Percentiles rank a stretch among this genome's conserved stretches.
Conservation (phyloP, 1,284 basidiomycete species). For the Ceratobasidium sp. region DNA sequence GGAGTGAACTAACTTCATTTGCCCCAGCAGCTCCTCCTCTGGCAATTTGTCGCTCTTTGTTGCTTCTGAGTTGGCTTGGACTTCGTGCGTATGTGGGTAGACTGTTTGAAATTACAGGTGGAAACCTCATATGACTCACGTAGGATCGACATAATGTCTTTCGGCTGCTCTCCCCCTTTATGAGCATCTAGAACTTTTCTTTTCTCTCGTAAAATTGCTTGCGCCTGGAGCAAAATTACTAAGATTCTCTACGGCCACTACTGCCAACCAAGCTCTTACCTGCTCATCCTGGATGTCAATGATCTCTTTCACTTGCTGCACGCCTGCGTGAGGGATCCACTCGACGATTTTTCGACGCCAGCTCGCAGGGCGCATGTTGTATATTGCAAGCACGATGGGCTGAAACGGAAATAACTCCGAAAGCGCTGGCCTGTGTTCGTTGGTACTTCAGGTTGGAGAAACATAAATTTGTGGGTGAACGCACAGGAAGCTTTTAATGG, state of each 20-base stretch:
- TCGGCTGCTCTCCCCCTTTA: not conserved
- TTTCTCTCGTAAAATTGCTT: conserved; percentile 7
- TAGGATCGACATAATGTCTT: conserved; percentile 22
- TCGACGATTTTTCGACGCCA: conserved; percentile 25
- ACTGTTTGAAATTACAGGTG: too few species aligned
- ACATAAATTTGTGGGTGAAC: too few species aligned
- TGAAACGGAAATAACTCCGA: not conserved
- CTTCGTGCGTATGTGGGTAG: not conserved
- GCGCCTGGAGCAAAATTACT: not conserved
- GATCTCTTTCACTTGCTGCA: conserved; percentile 4
- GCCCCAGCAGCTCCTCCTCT: conserved; percentile 20
- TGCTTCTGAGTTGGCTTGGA: conserved; percentile 8
- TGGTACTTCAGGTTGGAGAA: too few species aligned
- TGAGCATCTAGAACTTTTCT: not conserved
- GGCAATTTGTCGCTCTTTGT: not conserved
- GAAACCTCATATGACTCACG: not conserved
- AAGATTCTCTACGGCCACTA: not conserved
- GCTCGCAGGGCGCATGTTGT: not conserved
- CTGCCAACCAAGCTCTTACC: not conserved
- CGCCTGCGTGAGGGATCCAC: not conserved
- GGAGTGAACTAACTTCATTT: conserved; percentile 26
- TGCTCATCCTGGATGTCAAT: conserved; percentile 34
- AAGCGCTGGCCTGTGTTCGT: not conserved
- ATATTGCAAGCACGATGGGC: not conserved
- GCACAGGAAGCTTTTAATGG: conserved; percentile 13